Evolutionary conservation across 225 moss, liverwort and hornwort genomes (phyloP), one percentile per base, ranked within the genome.

Genomic region (Anthoceros angustus): DNA sequence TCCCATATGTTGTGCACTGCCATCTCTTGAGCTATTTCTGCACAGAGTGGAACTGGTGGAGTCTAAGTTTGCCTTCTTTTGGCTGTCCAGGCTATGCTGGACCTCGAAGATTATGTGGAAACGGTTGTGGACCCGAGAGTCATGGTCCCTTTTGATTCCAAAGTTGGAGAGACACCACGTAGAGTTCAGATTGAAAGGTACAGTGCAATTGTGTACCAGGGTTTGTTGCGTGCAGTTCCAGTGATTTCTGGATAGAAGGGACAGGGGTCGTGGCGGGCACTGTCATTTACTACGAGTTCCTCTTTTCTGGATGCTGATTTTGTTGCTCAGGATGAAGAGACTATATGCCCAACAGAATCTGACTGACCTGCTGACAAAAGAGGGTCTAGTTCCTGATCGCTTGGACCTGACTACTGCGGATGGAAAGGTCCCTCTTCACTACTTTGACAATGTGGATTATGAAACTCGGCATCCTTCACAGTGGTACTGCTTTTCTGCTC

Each of bases 401-500:
- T 64, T 88, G 65, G 80, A 84, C 23, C 70, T 88, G 25, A 72
- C 25, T 10, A 69, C 77, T 69, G 86, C 84, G 65, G 68, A 83
- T 62, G 79, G 79, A 46, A 75, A 83, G 23, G 63, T 88, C 25
- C 77, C 83, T 5, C 69, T 93, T 48, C 64, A 81, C 66, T 9
- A 82, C 39, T 92, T 83, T 72, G 84, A 86, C 43, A 72, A 88
- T 69, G 76, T 71, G 41, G 69, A 77, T 38, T 92, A 71, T 69
- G 83, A 92, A 76, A 92, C 82, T 40, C 75, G 78, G 2, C 66
- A 66, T 55, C 82, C 85, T 46, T 78, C 78, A 74, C 75, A 87
- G 66, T 89, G 93, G 93, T 89, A 71, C 66, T 49, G 14, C 11
- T 55, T 41, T 70, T 61, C 6, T 62, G 69, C 3, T 77, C 18